Evolutionary conservation across 495 filamentous ascomycete species (phyloP), one percentile per base, ranked within the genome.

Genomic region (Penicillium paradoxum): DNA sequence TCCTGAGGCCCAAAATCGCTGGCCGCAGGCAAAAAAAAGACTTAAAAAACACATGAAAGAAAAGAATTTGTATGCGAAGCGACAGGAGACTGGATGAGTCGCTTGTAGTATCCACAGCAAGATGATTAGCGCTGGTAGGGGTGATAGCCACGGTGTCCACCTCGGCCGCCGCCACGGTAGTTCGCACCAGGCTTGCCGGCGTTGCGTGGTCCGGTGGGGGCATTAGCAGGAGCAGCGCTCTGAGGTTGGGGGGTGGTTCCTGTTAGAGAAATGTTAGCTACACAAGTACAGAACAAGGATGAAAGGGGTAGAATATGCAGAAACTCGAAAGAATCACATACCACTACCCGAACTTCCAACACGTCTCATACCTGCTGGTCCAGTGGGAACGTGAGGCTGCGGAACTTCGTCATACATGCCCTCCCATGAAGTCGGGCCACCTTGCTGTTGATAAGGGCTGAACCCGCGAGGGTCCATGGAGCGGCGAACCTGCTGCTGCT

Each of bases 401-500:
- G 95, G 95, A 1, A 96, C 90, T 66, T 97, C 93, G 66, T 98
- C 93, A 68, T 98, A 98, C 93, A 98, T 98, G 49, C 93, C 93
- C 69, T 98, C 93, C 92, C 93, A 97, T 19, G 86, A 90, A 19
- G 88, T 91, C 21, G 87, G 85, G 4, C 78, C 79, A 34, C 79
- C 80, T 59, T 79, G 69, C 63, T 81, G 72, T 63, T 81, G 72
- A 41, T 75, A 77, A 6, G 74, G 76, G 39, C 73, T 75, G 51
- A 69, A 77, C 8, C 65, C 74, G 17, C 76, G 74, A 51, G 64
- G 72, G 13, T 76, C 72, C 62, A 73, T 65, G 2, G 56, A 66
- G 13, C 71, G 67, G 46, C 72, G 78, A 45, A 75, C 79, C 63
- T 86, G 83, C 66, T 88, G 88, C 51, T 84, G 84, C 51, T 87